Base-by-base conservation (phyloP, 495 filamentous ascomycete genomes). In the Aspergillus ostianus region DNA sequence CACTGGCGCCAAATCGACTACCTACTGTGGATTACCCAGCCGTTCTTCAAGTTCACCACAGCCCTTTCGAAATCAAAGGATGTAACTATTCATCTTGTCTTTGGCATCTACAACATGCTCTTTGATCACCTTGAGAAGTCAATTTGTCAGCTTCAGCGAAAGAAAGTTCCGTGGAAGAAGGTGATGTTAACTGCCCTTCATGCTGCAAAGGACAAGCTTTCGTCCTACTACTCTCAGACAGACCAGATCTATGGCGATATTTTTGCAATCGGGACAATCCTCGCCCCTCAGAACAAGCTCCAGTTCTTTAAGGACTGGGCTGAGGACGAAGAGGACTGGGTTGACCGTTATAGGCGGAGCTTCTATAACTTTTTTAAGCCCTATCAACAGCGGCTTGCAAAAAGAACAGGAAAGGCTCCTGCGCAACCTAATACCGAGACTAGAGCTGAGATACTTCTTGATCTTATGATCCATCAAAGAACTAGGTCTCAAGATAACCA, bases 1-100 rank as follows among this genome's bases (percentile, higher is more conserved):
- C 51, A 68, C 51, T 70, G 49, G 66, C 51, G 60, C 0, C 55
- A 70, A 44, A 29, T 71, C 56, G 57, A 68, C 18, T 71, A 71
- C 59, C 48, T 58, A 18, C 48, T 62, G 8, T 20, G 15, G n/a
- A 56, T 61, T 30, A 50, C 19, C 3, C 17, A 57, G 18, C 53
- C 52, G 4, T 70, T 67, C 53, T 66, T 59, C 30, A 52, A 47
- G 8, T 68, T 53, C 20, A 68, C 36, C 0, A 58, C 46, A 0
- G 0, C 13, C 15, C 44, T 70, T 8, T 66, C n/a, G 47, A 53
- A 53, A 29, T 64, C 45, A 45, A 58, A 52, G 23, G 57, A 66
- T 62, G 10, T 66, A 0, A 70, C 46, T 29, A 53, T 62, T 10
- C 23, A 70, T 55, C n/a, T 8, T 18, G 27, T 67, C 23, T 60